A percentile compares a stretch with the other conserved stretches of the same genome.
Evolutionary conservation across 2,329 filamentous ascomycete species (phyloP).

Genomic region (Fusarium siculi): DNA sequence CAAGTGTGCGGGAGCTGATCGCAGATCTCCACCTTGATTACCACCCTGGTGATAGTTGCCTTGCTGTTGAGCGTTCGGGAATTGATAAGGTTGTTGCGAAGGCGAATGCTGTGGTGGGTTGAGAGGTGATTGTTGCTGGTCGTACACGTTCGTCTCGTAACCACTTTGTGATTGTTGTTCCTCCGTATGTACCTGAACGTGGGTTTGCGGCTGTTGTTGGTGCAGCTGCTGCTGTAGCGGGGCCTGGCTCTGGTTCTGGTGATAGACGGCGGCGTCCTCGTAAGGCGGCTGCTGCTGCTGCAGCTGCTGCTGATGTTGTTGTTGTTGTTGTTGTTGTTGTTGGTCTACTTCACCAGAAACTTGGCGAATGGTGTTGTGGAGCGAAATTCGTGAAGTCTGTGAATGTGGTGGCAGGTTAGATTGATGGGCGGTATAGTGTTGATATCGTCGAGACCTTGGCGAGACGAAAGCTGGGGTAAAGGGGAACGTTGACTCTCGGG

Average conservation of each 20-base stretch:
- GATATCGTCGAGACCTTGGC: conserved; percentile 57
- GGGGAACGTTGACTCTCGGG: conserved; percentile 47
- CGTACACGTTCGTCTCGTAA: conserved; percentile 52
- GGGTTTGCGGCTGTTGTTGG: conserved; percentile 31
- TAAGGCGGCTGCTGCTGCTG: conserved; percentile 54
- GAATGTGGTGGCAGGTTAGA: conserved; percentile 54
- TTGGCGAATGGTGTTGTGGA: conserved; percentile 58
- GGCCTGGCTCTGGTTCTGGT: conserved; percentile 49
- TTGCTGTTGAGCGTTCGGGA: conserved; percentile 51
- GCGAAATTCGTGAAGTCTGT: conserved; percentile 53
- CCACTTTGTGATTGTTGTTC: conserved; percentile 50
- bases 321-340: conserved; percentile 34
- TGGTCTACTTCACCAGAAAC: conserved; percentile 58
- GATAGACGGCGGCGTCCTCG: conserved; percentile 56
- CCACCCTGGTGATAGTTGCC: conserved; percentile 39
- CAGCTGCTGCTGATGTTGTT: conserved; percentile 53
- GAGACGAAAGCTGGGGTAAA: conserved; percentile 56
- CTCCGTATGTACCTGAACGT: conserved; percentile 31
- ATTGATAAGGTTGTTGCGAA: conserved; percentile 38
- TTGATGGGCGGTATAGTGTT: conserved; percentile 50
- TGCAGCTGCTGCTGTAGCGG: conserved; percentile 36
- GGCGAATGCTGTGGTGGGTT: conserved; percentile 30
- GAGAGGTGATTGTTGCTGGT: conserved; percentile 47
- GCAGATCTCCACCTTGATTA: conserved; percentile 50
- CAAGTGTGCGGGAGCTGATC: conserved; percentile 50